phyloP scores from a whole-genome alignment of 306 rosid genomes.

The Oemleria cerasiformis region DNA sequence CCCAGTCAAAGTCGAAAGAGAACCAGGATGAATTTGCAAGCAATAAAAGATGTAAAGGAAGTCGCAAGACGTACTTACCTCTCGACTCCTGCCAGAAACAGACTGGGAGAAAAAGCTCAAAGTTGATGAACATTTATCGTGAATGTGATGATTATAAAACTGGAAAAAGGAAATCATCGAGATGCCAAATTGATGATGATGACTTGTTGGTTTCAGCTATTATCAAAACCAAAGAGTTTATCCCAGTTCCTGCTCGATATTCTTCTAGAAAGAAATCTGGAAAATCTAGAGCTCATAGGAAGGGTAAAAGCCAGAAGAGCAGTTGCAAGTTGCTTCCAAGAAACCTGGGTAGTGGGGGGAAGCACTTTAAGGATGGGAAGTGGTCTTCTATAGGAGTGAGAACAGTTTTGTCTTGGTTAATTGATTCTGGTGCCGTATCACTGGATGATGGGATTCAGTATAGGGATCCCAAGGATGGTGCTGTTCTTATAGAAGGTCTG shows the following conservation, averaged over 20 bases:
- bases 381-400: conserved; percentile 55
- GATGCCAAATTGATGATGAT: conserved; percentile 81
- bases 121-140: conserved; percentile 27
- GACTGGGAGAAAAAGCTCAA: conserved; percentile 39
- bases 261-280: conserved; percentile 43
- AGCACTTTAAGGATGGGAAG: conserved; percentile 63
- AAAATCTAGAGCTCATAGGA: conserved; percentile 53
- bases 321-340: conserved; percentile 75
- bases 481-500: conserved; percentile 70
- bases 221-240: conserved; percentile 57
- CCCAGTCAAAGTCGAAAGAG: conserved; percentile 40
- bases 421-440: conserved; percentile 65
- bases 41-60: conserved; percentile 38
- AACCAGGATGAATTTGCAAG: conserved; percentile 37
- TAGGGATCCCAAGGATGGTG: conserved; percentile 58
- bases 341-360: conserved; percentile 64
- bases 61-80: conserved; percentile 32
- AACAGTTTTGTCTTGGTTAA: conserved; percentile 88
- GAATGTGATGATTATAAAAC: conserved; percentile 31
- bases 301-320: conserved; percentile 57
- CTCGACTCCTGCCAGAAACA: conserved; percentile 35
- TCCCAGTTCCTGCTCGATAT: conserved; percentile 33
- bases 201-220: conserved; percentile 90
- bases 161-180: conserved; percentile 41
- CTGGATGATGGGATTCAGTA: conserved; percentile 71